Percentiles rank a stretch among this genome's conserved stretches.
Conservation (phyloP, 495 filamentous ascomycete genomes). For the Sabuloglossum arenarium region DNA sequence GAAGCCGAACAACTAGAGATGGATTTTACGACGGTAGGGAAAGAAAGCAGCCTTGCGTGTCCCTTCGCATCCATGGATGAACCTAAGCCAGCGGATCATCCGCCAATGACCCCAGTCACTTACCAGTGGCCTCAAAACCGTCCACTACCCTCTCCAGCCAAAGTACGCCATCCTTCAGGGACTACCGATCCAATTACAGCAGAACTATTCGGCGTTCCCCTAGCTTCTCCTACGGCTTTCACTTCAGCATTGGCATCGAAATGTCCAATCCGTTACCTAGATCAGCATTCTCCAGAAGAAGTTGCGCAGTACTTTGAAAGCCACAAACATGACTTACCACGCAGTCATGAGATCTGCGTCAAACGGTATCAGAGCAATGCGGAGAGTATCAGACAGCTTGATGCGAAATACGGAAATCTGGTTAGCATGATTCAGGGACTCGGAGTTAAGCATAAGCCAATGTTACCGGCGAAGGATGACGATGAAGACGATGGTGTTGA, state of each 20-base stretch:
- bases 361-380: conserved; percentile 68
- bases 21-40: conserved; percentile 1
- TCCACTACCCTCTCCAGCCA: background rate
- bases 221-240: conserved; percentile 28
- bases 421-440: conserved; percentile 81
- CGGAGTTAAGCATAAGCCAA: conserved; percentile 59
- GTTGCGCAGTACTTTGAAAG: conserved; percentile 74
- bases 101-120: background rate
- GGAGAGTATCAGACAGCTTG: conserved; percentile 59
- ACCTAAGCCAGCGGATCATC: background rate
- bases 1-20: background rate
- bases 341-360: conserved; percentile 80
- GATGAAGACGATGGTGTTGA: conserved; percentile 19
- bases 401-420: conserved; percentile 77
- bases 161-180: conserved; percentile 5
- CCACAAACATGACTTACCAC: conserved; percentile 80
- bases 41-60: background rate
- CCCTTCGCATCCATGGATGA: background rate
- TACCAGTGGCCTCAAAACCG: background rate
- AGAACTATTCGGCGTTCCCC: conserved; percentile 31
- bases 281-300: conserved; percentile 80
- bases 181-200: conserved; percentile 38
- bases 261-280: conserved; percentile 76
- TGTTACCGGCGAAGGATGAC: conserved; percentile 43
- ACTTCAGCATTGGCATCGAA: conserved; percentile 30